Evolutionary conservation across 495 filamentous ascomycete species (phyloP), one percentile per base, ranked within the genome.

Genomic region (Sordaria brevicollis): DNA sequence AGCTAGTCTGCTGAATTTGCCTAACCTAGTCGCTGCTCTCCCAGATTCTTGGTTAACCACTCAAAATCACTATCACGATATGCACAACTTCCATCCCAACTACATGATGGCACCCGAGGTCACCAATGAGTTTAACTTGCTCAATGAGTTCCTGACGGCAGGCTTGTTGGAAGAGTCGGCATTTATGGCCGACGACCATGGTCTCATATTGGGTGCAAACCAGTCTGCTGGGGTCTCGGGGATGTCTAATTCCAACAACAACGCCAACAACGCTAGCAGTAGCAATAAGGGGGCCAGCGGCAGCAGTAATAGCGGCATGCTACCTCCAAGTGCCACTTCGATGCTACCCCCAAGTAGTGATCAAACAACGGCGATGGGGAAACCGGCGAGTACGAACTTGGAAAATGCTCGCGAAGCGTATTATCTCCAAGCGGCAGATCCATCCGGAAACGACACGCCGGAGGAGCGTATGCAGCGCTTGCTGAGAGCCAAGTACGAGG

Each of bases 51-150:
- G 86, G 88, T 67, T 88, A 83, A 75, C 79, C 70, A 77, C 78
- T 68, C 91, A 92, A 72, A 94, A 88, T 74, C 91, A 92, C 76
- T 95, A 91, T 77, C 90, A 94, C 82, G 93, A 96, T 77, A 96
- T 97, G 90, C 93, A 97, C 81, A 91, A 86, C 74, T 93, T 93
- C 75, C 92, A 97, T 81, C 91, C 93, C 68, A 93, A 91, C 74
- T 97, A 95, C 82, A 93, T 97, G 91, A 94, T 97, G 81, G 90
- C 93, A 33, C 92, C 92, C 69, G 95, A 99, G 79, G 91, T 97
- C 71, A 93, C 91, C 35, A 93, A 92, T 79, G 95, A 99, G 81
- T 97, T 96, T 77, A 96, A 97, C 76, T 83, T 97, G 69, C 87
- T 99, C 71, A 97, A 96, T 74, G 93, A 98, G 79, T 99, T 98